These are phyloP conservation scores for Pleurotus citrinopileatus DNA, from an alignment of 768 basidiomycete genomes.

Conservation along the genomic window DNA sequence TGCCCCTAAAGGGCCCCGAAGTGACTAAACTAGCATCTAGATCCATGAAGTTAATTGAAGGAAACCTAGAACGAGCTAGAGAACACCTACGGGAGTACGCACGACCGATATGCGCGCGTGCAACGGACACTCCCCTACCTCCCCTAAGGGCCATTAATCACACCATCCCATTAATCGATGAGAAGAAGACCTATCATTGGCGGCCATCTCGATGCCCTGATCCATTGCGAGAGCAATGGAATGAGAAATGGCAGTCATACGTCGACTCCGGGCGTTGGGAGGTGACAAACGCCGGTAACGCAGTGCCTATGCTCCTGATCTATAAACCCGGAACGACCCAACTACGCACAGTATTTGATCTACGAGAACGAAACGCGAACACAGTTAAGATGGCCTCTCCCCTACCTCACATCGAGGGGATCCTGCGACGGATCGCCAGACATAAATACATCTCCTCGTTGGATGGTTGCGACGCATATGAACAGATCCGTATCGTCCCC, in stretches of 20 bases:
- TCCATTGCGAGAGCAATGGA: constrained; percentile 17
- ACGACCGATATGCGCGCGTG: constrained; percentile 17
- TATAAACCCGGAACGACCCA: constrained; percentile 24
- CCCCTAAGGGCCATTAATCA: constrained; percentile 25
- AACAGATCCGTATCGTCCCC: constrained; percentile 29
- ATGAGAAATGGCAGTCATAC: constrained; percentile 22
- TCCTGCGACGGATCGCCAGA: constrained; percentile 28
- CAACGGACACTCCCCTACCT: constrained; percentile 19
- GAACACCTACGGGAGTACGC: constrained; percentile 16
- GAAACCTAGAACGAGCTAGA: constrained; percentile 11
- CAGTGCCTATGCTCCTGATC: constrained; percentile 18
- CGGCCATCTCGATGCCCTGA: constrained; percentile 23
- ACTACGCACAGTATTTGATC: constrained; percentile 34
- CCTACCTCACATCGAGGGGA: constrained; percentile 37
- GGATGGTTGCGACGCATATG: constrained; percentile 38
- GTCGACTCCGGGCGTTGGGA: constrained; percentile 24
- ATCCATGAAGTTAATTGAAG: constrained; percentile 12
- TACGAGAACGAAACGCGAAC: constrained; percentile 34
- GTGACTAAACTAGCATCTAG: constrained; percentile 12
- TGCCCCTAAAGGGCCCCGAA: constrained; percentile 16
- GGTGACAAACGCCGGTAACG: constrained; percentile 3
- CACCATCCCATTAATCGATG: constrained; percentile 23
- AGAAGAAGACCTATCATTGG: constrained; percentile 19
- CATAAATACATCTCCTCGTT: constrained; percentile 28
- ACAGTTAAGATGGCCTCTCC: constrained; percentile 33